phyloP scores from a whole-genome alignment of 805 yeast genomes.

The Myxozyma sirexii region DNA sequence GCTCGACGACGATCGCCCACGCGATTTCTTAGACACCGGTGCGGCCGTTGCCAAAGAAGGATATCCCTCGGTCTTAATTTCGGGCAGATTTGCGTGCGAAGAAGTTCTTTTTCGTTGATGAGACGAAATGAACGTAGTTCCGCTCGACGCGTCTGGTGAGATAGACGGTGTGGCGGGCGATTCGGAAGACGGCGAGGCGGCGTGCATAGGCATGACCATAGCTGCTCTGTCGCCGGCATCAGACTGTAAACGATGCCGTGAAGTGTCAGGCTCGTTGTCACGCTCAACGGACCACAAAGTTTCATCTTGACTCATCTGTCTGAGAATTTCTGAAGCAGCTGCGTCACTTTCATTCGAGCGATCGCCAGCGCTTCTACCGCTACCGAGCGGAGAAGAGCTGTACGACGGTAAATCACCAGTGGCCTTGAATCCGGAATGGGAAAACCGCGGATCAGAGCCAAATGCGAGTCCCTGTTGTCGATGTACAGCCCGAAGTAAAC shows the following conservation, averaged over 20 bases:
- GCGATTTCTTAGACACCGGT: background rate
- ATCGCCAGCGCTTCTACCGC: background rate
- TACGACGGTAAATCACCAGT: background rate
- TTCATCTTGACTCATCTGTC: slow-evolving; percentile 29
- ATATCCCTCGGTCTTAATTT: background rate
- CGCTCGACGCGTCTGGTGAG: background rate
- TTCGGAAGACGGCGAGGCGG: background rate
- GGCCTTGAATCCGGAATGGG: slow-evolving; percentile 18
- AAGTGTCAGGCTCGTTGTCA: background rate
- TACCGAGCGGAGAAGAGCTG: background rate
- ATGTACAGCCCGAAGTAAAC: slow-evolving; percentile 25
- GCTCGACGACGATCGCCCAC: background rate
- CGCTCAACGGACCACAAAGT: slow-evolving; percentile 3
- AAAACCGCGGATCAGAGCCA: slow-evolving; percentile 32
- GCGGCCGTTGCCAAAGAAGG: background rate
- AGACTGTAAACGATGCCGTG: background rate
- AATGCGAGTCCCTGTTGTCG: slow-evolving; percentile 29
- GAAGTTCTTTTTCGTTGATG: slow-evolving; percentile 2
- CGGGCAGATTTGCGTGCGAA: background rate
- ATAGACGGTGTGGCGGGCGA: background rate
- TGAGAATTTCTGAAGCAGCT: slow-evolving; percentile 28
- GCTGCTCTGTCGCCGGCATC: background rate
- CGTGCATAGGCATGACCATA: background rate
- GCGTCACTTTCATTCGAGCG: background rate
- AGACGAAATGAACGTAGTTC: background rate